A percentile compares a stretch with the other conserved stretches of the same genome.
Evolutionary conservation across 352 stramenopile species (phyloP).

Genomic region (Phytopythium sindhum): DNA sequence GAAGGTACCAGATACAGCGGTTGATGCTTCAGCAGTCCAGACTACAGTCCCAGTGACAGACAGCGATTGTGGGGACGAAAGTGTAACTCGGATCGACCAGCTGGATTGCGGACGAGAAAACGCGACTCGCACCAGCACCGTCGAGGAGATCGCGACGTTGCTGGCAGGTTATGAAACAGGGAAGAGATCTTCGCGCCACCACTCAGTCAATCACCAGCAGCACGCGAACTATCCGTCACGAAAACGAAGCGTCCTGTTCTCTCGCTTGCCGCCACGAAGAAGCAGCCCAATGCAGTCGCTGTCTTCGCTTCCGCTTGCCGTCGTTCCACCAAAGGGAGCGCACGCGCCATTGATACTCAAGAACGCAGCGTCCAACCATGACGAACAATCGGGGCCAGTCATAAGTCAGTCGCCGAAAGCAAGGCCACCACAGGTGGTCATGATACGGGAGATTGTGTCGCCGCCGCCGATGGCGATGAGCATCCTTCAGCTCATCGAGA

Average conservation of each 20-base stretch:
- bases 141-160: conserved; percentile 28
- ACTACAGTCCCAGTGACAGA: neutral
- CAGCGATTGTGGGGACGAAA: neutral
- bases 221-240: neutral
- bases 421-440: conserved; percentile 30
- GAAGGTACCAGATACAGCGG: no score
- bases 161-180: conserved; percentile 16
- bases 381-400: neutral
- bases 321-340: neutral
- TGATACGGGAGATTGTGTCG: conserved; percentile 58
- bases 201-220: neutral
- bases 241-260: conserved; percentile 32
- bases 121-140: conserved; percentile 12
- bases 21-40: neutral
- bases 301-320: neutral
- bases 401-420: neutral
- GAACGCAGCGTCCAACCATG: neutral
- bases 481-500: conserved; percentile 47
- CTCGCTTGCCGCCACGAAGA: conserved; percentile 30
- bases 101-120: conserved; percentile 11
- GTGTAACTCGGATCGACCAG: neutral
- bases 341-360: neutral
- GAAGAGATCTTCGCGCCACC: conserved; percentile 14
- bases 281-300: neutral
- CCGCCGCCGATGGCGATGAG: conserved; percentile 35